A percentile compares a stretch with the other conserved stretches of the same genome.
Conservation (phyloP, 495 filamentous ascomycete species). For the Haplographium delicatum region DNA sequence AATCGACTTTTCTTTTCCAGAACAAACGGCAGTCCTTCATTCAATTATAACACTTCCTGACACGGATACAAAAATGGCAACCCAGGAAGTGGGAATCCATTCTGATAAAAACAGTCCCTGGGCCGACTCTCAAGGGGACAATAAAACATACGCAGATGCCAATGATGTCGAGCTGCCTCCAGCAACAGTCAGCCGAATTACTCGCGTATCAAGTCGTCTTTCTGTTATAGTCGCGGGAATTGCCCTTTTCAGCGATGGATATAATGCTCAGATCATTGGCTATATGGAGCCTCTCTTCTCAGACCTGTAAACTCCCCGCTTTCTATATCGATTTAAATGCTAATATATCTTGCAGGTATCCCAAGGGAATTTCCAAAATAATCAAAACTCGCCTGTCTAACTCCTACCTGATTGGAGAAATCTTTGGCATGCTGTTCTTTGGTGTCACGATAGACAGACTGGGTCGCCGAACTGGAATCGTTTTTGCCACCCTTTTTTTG, state of each 20-base stretch:
- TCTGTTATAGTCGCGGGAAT: constrained; percentile 34
- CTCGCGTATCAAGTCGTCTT: constrained; percentile 23
- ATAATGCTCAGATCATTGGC: constrained; percentile 39
- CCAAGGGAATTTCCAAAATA: constrained; percentile 12
- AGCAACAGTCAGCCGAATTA: constrained; percentile 22
- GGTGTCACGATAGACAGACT: constrained; percentile 45
- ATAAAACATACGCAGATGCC: neutral
- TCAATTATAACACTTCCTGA: too few species aligned
- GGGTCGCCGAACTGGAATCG: constrained; percentile 44
- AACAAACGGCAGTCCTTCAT: too few species aligned
- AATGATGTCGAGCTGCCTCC: constrained; percentile 1
- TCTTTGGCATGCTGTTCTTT: constrained; percentile 41
- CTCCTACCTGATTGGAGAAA: constrained; percentile 46
- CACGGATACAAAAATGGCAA: neutral
- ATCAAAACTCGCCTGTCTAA: constrained; percentile 43
- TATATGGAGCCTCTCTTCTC: constrained; percentile 39
- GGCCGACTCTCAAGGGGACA: neutral
- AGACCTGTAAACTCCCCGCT: constrained; percentile 23
- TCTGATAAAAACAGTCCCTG: too few species aligned
- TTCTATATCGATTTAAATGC: neutral
- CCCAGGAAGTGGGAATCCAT: neutral
- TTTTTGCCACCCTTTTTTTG: constrained; percentile 44
- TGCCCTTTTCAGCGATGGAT: constrained; percentile 40
- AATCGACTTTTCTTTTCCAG: too few species aligned
- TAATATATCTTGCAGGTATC: constrained; percentile 5